Evolutionary conservation across 176 grass and related monocot genomes (phyloP).

Genomic region (barley (Hordeum vulgare)): MorexV3_pseudomolecules_assembly NC_058520.1:492692314-492692813

Average conservation of each 20-base stretch:
- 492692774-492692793: constrained; percentile 52
- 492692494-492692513: constrained; percentile 83
- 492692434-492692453: constrained; percentile 83
- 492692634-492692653: constrained; percentile 43
- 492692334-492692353: constrained; percentile 76
- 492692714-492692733: constrained; percentile 62
- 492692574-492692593: constrained; percentile 71
- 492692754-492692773: constrained; percentile 70
- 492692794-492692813: no score
- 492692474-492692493: constrained; percentile 67
- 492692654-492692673: constrained; percentile 69
- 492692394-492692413: constrained; percentile 63
- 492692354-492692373: constrained; percentile 97
- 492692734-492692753: constrained; percentile 55
- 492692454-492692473: constrained; percentile 72
- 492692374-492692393: constrained; percentile 70
- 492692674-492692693: constrained; percentile 82
- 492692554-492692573: constrained; percentile 88
- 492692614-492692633: constrained; percentile 63
- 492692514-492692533: constrained; percentile 59
- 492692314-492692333: constrained; percentile 66
- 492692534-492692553: constrained; percentile 65
- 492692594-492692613: constrained; percentile 63
- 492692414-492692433: constrained; percentile 68
- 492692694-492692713: constrained; percentile 54